Evolutionary conservation across 331 rosid genomes (phyloP).

Genomic region (Malus hybrid): DNA sequence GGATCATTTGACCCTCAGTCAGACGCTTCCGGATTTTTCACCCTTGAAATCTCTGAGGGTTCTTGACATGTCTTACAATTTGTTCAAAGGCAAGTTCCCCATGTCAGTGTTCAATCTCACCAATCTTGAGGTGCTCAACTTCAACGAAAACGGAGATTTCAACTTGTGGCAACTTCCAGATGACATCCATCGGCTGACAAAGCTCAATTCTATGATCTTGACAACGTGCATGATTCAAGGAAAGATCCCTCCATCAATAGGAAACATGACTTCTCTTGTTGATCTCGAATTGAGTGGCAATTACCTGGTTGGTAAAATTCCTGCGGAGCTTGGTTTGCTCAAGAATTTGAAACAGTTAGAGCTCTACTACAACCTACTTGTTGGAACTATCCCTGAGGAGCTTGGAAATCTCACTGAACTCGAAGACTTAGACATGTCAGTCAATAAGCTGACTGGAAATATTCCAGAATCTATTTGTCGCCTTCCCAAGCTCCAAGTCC

Average conservation of each 20-base stretch:
- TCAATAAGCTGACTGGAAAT: constrained; percentile 58
- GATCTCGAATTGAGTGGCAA: constrained; percentile 87
- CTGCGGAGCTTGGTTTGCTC: constrained; percentile 52
- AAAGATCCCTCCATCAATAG: constrained; percentile 59
- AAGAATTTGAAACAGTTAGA: constrained; percentile 58
- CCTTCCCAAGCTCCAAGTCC: constrained; percentile 67
- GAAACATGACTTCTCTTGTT: constrained; percentile 62
- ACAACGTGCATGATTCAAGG: constrained; percentile 68
- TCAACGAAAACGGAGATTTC: constrained; percentile 63
- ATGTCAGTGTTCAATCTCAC: constrained; percentile 67
- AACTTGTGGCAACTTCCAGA: constrained; percentile 57
- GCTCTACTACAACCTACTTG: constrained; percentile 74
- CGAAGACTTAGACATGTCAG: constrained; percentile 77
- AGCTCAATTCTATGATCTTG: constrained; percentile 48
- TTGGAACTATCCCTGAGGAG: constrained; percentile 65
- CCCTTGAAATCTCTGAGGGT: constrained; percentile 42
- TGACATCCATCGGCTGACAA: constrained; percentile 32
- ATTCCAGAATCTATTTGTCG: constrained; percentile 62
- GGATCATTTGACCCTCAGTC: constrained; percentile 35
- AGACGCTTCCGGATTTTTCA: constrained; percentile 72
- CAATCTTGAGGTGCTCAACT: constrained; percentile 52
- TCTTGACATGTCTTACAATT: constrained; percentile 70
- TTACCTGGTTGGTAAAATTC: constrained; percentile 54
- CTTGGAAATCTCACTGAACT: constrained; percentile 74
- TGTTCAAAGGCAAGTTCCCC: constrained; percentile 66